These are phyloP conservation scores for Colletotrichum sp. DNA, from an alignment of 2,329 filamentous ascomycete species.

Conservation along the genomic window DNA sequence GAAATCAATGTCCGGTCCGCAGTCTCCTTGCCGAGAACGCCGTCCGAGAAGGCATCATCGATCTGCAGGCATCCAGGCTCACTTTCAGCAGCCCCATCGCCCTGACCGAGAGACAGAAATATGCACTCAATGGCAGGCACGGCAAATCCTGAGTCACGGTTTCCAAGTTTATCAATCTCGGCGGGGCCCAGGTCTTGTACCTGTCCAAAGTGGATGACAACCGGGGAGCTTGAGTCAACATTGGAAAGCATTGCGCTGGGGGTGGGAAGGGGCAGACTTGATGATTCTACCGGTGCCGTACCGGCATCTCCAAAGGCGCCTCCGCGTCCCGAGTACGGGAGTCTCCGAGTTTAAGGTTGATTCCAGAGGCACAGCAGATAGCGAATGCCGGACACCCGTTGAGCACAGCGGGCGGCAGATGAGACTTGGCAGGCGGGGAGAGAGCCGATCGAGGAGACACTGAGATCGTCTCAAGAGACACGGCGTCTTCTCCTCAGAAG, in stretches of 20 bases:
- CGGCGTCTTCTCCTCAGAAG: not conserved
- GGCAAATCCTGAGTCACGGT: not conserved
- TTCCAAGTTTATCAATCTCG: constrained; percentile 6
- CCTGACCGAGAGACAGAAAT: not conserved
- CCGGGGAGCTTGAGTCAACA: not conserved
- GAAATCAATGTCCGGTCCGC: not conserved
- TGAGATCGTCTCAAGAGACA: not conserved
- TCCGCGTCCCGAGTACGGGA: not conserved
- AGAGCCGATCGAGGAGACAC: not conserved
- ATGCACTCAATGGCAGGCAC: not conserved
- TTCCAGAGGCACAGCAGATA: not conserved
- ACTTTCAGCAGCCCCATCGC: not conserved
- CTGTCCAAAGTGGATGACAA: not conserved
- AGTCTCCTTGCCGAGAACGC: not conserved
- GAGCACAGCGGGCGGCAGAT: not conserved
- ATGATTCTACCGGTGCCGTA: not conserved
- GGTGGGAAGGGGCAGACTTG: not conserved
- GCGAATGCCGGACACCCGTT: not conserved
- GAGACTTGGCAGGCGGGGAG: constrained; percentile 7
- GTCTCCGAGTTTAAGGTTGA: not conserved
- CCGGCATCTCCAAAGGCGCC: not conserved
- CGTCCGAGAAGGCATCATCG: not conserved
- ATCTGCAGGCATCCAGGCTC: not conserved
- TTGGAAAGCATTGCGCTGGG: not conserved
- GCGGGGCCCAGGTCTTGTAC: not conserved